Base-by-base conservation (phyloP, 2,329 filamentous ascomycete genomes). In the Claviceps cyperi region DNA sequence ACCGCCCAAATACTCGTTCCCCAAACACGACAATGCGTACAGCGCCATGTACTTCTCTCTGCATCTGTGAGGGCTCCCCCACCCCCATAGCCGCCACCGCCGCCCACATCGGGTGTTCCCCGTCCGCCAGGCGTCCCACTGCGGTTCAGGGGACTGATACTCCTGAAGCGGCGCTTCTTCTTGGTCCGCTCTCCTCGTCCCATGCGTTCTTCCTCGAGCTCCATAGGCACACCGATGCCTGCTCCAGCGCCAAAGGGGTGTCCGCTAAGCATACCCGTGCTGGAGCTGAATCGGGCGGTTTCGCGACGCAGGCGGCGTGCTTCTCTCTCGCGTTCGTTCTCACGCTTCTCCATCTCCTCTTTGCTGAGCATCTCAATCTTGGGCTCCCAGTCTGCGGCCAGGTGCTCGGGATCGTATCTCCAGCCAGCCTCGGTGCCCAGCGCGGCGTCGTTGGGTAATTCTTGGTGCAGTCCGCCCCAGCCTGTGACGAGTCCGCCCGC, bases 291-390 rank as follows among this genome's bases (percentile, higher is more conserved):
- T 24, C 89, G 78, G 1, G 91, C 91, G 9, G 91, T 97, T 66
- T 98, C 92, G 62, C 92, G 77, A 50, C 92, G 78, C 54, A 96
- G 69, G 52, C 92, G 77, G 52, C 92, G 77, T 39, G 96, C 84
- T 66, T 97, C 88, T 50, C 92, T 76, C 66, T 98, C 92, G 41
- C 92, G 79, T 62, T 98, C 92, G 48, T 88, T 88, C 66, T 98
- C 92, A 28, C 92, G 80, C 70, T 94, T 94, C 68, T 98, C 92
- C 49, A 98, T 97, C 62, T 98, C 92, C 59, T 98, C 92, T 59
- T 95, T 94, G 39, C 84, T 90, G 2, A 98, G 69, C 0, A 77
- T 74, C 64, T 91, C 86, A 8, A 92, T 75, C 69, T 86, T 87
- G 6, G 86, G 84, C 62, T 89, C 85, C 86, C 86, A 92, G 53